Evolutionary conservation across 768 basidiomycete species (phyloP).

Genomic region (Naganishia friedmannii): DNA sequence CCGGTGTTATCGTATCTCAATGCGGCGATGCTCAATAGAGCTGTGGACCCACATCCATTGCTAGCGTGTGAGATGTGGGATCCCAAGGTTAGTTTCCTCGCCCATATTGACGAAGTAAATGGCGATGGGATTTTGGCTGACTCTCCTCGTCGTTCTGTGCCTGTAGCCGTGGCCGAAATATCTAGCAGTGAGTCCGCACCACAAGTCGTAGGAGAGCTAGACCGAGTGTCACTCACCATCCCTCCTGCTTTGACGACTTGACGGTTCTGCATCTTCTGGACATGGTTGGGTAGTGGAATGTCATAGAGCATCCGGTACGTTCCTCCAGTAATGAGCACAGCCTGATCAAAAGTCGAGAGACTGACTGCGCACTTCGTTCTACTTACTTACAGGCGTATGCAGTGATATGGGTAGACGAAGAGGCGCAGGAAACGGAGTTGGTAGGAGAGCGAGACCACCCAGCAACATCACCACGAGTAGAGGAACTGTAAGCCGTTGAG

Average conservation of each 20-base stretch:
- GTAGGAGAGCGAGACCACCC: slow-evolving; percentile 35
- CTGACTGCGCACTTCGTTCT: neutral
- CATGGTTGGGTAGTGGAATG: slow-evolving; percentile 27
- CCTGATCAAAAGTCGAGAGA: neutral
- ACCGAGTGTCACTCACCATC: neutral
- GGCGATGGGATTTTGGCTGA: neutral
- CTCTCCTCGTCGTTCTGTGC: neutral
- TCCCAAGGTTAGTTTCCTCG: slow-evolving; percentile 32
- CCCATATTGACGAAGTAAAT: neutral
- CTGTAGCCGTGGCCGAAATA: slow-evolving; percentile 36
- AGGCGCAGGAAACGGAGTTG: slow-evolving; percentile 35
- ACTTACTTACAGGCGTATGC: slow-evolving; percentile 29
- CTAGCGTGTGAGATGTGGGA: slow-evolving; percentile 44
- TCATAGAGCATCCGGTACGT: slow-evolving; percentile 33
- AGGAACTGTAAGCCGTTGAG: slow-evolving; percentile 30
- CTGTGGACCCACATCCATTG: slow-evolving; percentile 43
- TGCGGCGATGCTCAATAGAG: slow-evolving; percentile 35
- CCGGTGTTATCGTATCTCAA: slow-evolving; percentile 40
- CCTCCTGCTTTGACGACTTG: neutral
- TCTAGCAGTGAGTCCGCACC: slow-evolving; percentile 25
- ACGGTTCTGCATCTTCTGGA: neutral
- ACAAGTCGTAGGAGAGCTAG: neutral
- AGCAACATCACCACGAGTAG: slow-evolving; percentile 32
- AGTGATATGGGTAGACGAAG: slow-evolving; percentile 36
- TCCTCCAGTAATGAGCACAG: too few species aligned